Evolutionary conservation across 805 yeast genomes (phyloP).

Genomic region (Myxozyma vanderwaltii): DNA sequence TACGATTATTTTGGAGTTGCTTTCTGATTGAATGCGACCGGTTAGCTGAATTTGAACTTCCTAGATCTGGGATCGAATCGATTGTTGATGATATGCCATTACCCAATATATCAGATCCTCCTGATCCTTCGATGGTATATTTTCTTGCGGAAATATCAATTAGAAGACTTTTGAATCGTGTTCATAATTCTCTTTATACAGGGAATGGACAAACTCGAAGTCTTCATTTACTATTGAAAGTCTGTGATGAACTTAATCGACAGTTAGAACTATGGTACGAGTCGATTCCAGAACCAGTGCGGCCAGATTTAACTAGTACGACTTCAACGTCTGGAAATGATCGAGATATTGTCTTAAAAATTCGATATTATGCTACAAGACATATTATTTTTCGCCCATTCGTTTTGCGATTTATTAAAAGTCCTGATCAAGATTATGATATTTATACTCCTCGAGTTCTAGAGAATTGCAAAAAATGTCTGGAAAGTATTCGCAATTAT

Average conservation of each 20-base stretch:
- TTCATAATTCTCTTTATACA: conserved; percentile 11
- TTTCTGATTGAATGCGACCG: conserved; percentile 18
- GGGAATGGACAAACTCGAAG: neutral
- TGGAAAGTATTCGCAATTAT: conserved; percentile 13
- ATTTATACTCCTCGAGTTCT: neutral
- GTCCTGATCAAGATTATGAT: neutral
- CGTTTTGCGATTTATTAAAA: neutral
- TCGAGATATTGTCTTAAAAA: neutral
- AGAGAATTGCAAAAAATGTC: conserved; percentile 5
- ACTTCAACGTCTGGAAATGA: neutral
- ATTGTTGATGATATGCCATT: conserved; percentile 16
- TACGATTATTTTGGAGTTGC: conserved; percentile 15
- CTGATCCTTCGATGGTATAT: conserved; percentile 1
- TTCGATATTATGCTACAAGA: conserved; percentile 12
- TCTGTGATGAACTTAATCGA: conserved; percentile 17
- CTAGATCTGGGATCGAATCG: conserved; percentile 15
- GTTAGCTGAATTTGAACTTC: conserved; percentile 14
- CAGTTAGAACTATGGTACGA: conserved; percentile 17
- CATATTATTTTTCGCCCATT: conserved; percentile 18
- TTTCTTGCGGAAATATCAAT: conserved; percentile 17
- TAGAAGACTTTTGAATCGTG: conserved; percentile 11
- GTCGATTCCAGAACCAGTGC: conserved; percentile 9
- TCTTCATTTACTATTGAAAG: neutral
- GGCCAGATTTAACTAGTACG: neutral
- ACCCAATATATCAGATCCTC: neutral